Conservation (phyloP, 2,329 filamentous ascomycete species). For the Botrytis fabae region DNA sequence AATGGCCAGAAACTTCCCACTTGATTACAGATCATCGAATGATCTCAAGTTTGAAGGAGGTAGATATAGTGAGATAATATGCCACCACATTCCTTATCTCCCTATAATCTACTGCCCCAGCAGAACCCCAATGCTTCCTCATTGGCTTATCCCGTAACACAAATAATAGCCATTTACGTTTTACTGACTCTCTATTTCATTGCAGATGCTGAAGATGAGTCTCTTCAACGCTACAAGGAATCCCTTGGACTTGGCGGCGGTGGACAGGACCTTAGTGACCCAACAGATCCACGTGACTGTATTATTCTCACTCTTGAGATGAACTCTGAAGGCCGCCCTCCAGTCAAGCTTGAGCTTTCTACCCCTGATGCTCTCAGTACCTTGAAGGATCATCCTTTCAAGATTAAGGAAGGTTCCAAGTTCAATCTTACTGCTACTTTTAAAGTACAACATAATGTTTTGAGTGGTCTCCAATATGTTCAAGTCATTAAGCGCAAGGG, state of each 20-base stretch:
- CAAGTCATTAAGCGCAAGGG: constrained; percentile 91
- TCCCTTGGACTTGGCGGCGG: constrained; percentile 81
- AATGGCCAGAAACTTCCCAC: background rate
- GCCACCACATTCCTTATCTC: background rate
- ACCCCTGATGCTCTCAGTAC: constrained; percentile 68
- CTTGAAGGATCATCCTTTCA: constrained; percentile 91
- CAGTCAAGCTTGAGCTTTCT: constrained; percentile 87
- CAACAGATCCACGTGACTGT: constrained; percentile 83
- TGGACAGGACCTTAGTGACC: constrained; percentile 70
- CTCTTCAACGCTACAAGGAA: constrained; percentile 95
- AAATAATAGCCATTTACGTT: background rate
- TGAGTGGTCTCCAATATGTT: constrained; percentile 93
- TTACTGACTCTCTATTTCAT: background rate
- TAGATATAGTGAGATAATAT: background rate
- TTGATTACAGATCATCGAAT: background rate
- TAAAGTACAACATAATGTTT: constrained; percentile 94
- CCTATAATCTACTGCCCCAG: background rate
- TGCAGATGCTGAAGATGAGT: constrained; percentile 68
- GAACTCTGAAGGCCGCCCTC: constrained; percentile 76
- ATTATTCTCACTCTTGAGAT: constrained; percentile 91
- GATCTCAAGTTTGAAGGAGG: background rate
- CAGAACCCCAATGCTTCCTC: background rate
- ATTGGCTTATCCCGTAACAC: background rate
- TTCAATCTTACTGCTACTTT: constrained; percentile 96
- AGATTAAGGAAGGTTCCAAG: constrained; percentile 90